These are phyloP conservation scores for Cladophialophora carrionii DNA, from an alignment of 2,329 filamentous ascomycete species.

Conservation along the genomic window DNA sequence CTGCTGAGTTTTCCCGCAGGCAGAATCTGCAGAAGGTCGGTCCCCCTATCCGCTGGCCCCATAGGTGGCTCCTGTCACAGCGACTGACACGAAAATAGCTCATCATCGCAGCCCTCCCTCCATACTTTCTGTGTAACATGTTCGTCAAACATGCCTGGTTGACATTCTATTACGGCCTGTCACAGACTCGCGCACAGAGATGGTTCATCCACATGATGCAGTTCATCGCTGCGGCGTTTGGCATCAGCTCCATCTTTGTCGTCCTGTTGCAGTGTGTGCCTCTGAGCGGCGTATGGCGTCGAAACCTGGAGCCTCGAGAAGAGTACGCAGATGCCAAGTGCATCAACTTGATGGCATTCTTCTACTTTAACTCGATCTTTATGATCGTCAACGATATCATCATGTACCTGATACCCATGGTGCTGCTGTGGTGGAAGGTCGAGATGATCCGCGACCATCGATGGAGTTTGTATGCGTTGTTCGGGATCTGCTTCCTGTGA, in stretches of 20 bases:
- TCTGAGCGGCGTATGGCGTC: constrained; percentile 21
- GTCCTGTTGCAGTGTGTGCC: constrained; percentile 29
- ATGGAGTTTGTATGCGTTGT: constrained; percentile 29
- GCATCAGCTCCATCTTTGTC: constrained; percentile 32
- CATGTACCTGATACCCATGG: constrained; percentile 32
- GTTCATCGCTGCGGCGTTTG: constrained; percentile 24
- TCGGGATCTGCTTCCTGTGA: constrained; percentile 28
- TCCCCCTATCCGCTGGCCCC: not conserved
- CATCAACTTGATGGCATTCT: constrained; percentile 30
- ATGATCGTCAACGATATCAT: constrained; percentile 34
- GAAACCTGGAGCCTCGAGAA: not conserved
- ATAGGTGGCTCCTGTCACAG: not conserved
- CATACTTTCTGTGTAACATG: constrained; percentile 36
- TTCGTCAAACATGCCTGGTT: constrained; percentile 36
- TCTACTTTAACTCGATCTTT: constrained; percentile 31
- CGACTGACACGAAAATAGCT: constrained; percentile 24
- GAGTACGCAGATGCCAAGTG: constrained; percentile 16
- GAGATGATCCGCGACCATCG: constrained; percentile 30
- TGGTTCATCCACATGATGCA: constrained; percentile 34
- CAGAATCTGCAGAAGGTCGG: constrained; percentile 28
- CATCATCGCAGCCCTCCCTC: constrained; percentile 29
- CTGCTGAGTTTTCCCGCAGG: constrained; percentile 24
- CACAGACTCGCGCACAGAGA: constrained; percentile 26
- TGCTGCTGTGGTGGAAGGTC: constrained; percentile 30
- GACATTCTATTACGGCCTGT: constrained; percentile 34